Base-by-base conservation (phyloP, 805 yeast species). In the Yarrowia divulgata region DNA sequence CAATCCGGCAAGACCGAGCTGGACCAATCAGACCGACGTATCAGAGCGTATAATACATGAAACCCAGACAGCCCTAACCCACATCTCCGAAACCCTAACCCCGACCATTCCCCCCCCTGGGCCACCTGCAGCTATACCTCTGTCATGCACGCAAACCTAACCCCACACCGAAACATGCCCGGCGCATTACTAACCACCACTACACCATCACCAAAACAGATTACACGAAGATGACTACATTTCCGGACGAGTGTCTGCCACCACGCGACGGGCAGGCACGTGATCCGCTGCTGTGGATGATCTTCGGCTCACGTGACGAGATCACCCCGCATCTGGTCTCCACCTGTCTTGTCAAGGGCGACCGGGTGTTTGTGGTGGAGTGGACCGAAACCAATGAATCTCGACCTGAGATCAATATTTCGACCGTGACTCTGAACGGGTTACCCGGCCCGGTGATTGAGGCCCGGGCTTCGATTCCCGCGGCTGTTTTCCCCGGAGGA, bases 211-310 rank as follows among this genome's bases (percentile, higher is more conserved):
- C 23, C 23, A 8, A 3, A n/a, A n/a, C n/a, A n/a, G 0, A 16
- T 16, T 8, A 40, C 23, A 23, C 12, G 14, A n/a, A n/a, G n/a
- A 60, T 60, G 66, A 32, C 52, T 2, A 8, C 66, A 1, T 60
- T 60, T 8, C 66, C 66, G 1, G 66, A 60, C 1, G 13, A 52
- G 42, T 60, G 66, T 13, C 8, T 18, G 1, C 66, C 66, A 14
- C 66, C 66, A 1, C 40, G 52, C 2, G 66, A 60, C 12, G 66
- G 66, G 2, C 52, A 23, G 18, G 1, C 66, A n/a, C 64, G 64
- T 34, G 66, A 60, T 9, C 35, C 66, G 19, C 66, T 60, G 34
- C 18, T 60, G 14, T 60, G 66, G 66, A 60, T 60, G 66, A 35
- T 60, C 4, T 60, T 60, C n/a, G 66, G 66, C 0, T 23, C 66